A percentile compares a stretch with the other conserved stretches of the same genome.
Evolutionary conservation across 345 rosid species (phyloP).

Genomic region (Linum lewisii): DNA sequence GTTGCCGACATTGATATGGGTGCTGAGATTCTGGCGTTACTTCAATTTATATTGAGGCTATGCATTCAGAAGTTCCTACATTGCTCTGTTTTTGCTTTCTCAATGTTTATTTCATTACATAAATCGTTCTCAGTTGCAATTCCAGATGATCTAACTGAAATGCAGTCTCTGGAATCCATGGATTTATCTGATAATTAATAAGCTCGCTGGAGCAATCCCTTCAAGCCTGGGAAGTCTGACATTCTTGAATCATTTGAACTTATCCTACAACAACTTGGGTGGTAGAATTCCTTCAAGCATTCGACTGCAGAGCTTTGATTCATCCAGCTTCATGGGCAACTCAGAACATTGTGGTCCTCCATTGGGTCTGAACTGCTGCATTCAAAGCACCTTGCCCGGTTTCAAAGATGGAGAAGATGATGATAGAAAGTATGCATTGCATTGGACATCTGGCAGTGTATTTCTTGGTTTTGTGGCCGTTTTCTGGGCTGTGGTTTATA

Average conservation of each 20-base stretch:
- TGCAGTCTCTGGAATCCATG: not conserved
- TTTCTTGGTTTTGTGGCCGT: not conserved
- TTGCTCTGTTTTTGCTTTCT: not conserved
- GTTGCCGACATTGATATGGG: constrained; percentile 41
- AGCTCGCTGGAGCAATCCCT: not conserved
- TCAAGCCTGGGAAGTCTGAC: not conserved
- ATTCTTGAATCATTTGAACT: not conserved
- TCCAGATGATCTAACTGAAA: not conserved
- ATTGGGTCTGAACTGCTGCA: not conserved
- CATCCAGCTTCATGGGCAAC: not conserved
- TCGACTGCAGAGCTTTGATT: constrained; percentile 5
- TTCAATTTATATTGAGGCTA: constrained; percentile 3
- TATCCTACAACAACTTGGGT: constrained; percentile 2
- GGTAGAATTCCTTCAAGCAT: constrained; percentile 8
- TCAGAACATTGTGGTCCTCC: not conserved
- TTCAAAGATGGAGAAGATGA: not conserved
- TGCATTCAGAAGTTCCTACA: constrained; percentile 50
- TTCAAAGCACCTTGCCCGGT: not conserved
- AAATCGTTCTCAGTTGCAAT: not conserved
- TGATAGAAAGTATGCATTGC: not conserved
- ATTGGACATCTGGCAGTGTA: not conserved
- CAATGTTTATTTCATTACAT: too few relatives aligned
- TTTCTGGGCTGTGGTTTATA: not conserved
- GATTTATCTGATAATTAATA: constrained; percentile 3
- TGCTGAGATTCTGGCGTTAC: constrained; percentile 42